Evolutionary conservation across 495 filamentous ascomycete genomes (phyloP).

Genomic region (Penicillium samsonianum): DNA sequence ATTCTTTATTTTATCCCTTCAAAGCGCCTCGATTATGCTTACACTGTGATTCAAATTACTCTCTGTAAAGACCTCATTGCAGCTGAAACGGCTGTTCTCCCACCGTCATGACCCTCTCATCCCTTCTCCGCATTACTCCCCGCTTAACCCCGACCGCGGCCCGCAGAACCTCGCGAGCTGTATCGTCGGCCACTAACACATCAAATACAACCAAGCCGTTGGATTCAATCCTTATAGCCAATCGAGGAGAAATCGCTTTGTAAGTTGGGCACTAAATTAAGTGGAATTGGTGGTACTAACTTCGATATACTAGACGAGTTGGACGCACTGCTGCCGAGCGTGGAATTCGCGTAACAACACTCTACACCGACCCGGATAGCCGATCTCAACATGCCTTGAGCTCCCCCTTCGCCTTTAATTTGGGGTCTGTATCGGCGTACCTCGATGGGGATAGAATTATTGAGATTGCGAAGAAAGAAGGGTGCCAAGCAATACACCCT

Average conservation of each 20-base stretch:
- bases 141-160: constrained; percentile 39
- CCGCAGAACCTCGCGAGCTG: constrained; percentile 38
- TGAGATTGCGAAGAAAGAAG: constrained; percentile 75
- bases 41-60: constrained; percentile 9
- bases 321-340: constrained; percentile 80
- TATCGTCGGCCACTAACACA: constrained; percentile 35
- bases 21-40: constrained; percentile 22
- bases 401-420: constrained; percentile 76
- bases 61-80: constrained; percentile 9
- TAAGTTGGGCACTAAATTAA: constrained; percentile 34
- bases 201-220: constrained; percentile 51
- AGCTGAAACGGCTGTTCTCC: constrained; percentile 17
- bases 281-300: constrained; percentile 10
- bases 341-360: constrained; percentile 90
- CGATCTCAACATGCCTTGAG: constrained; percentile 84
- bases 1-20: constrained; percentile 14
- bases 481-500: constrained; percentile 89
- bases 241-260: constrained; percentile 95
- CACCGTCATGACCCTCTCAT: constrained; percentile 43
- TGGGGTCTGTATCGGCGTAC: constrained; percentile 80
- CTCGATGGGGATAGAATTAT: constrained; percentile 94
- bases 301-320: constrained; percentile 60
- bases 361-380: constrained; percentile 93
- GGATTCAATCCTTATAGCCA: constrained; percentile 89
- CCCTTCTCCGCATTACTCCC: constrained; percentile 50